Evolutionary conservation across 345 rosid species (phyloP), one percentile per base, ranked within the genome.

Genomic region (Rhodamnia rubescens): DNA sequence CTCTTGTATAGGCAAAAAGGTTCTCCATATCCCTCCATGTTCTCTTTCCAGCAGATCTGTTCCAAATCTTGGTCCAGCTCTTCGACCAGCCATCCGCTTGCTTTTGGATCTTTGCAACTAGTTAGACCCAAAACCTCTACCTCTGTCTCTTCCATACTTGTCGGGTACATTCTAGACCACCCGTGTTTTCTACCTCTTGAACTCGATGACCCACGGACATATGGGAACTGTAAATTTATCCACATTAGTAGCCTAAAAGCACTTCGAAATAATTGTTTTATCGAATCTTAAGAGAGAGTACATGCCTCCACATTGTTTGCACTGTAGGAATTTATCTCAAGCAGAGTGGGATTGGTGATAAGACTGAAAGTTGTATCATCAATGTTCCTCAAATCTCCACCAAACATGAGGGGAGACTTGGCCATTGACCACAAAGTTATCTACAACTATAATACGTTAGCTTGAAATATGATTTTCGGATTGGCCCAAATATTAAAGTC

Each of bases 391-490:
- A 93, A 89, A 88, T 95, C 99, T 86, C 99, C 99, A 82, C 98
- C 99, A 86, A 93, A 97, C 96, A 97, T 94, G 42, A 97, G 93
- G 85, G 99, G 98, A 11, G 99, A 97, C 92, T 91, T 97, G 59
- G 95, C 96, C 84, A 97, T 95, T 52, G 93, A 91, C 99, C 99
- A 97, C 92, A 95, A 90, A 78, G 98, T 97, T 94, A 97, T 93
- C 99, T 97, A 90, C 29, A 88, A 83, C 55, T 42, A 87, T 87
- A 84, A 44, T n/a, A 36, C 32, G 42, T 18, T 42, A 56, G 64
- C 53, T 84, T 85, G 53, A 86, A 64, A 75, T 74, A 61, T 57
- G 11, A 21, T 10, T 18, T 53, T 26, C 27, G 36, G n/a, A 27
- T n/a, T 26, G 44, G 21, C 36, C 3, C 14, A 53, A 83, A 58